phyloP scores from a whole-genome alignment of 2,329 filamentous ascomycete genomes.

The Zalaria sp. region DNA sequence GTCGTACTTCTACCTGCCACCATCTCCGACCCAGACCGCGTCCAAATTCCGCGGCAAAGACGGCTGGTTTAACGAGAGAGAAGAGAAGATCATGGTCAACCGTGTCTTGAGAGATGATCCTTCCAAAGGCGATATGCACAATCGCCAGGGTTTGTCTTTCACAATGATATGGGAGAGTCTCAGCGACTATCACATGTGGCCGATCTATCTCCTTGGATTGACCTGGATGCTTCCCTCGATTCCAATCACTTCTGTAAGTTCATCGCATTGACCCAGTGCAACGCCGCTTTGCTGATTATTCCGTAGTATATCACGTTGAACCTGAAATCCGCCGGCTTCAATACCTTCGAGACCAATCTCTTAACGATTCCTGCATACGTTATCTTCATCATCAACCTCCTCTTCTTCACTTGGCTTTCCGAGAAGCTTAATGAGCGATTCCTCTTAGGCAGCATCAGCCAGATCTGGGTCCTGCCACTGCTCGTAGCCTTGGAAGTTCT shows the following conservation, averaged over 20 bases:
- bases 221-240: constrained; percentile 23
- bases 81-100: constrained; percentile 59
- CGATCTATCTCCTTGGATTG: constrained; percentile 36
- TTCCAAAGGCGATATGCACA: constrained; percentile 45
- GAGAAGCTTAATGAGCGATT: constrained; percentile 39
- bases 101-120: constrained; percentile 42
- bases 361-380: constrained; percentile 29
- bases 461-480: constrained; percentile 27
- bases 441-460: constrained; percentile 28
- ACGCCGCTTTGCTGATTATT: neutral
- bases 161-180: constrained; percentile 35
- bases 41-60: constrained; percentile 44
- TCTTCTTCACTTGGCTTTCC: constrained; percentile 32
- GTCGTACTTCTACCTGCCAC: constrained; percentile 46
- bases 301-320: constrained; percentile 23
- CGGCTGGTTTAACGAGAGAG: constrained; percentile 53
- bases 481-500: constrained; percentile 23
- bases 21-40: constrained; percentile 49
- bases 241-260: neutral
- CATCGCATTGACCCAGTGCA: constrained; percentile 19
- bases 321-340: constrained; percentile 23
- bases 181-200: constrained; percentile 44
- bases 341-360: constrained; percentile 28
- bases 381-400: constrained; percentile 35
- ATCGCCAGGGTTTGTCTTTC: constrained; percentile 37